Evolutionary conservation across 148 eudicot species (phyloP).

Genomic region (Pharnaceum exiguum): DNA sequence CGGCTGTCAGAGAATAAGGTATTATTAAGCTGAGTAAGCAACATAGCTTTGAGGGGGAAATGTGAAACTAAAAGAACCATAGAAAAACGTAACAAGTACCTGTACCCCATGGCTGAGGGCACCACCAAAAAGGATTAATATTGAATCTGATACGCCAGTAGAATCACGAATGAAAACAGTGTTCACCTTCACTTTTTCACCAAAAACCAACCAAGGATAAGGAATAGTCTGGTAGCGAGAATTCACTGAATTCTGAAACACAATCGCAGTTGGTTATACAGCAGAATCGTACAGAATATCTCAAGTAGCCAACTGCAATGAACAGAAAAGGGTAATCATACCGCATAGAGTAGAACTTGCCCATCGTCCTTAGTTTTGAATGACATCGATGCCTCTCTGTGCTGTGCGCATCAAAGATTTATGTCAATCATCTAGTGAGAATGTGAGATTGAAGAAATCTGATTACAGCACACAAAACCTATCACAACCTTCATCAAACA

Average conservation of each 20-base stretch:
- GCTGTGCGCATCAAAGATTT: conserved; percentile 45
- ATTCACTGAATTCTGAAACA: conserved; percentile 92
- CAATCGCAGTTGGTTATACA: not conserved
- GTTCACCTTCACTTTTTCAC: conserved; percentile 96
- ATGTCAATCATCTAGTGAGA: conserved; percentile 12
- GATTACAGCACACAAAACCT: conserved; percentile 22
- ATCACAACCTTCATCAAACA: no score
- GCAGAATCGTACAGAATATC: no score
- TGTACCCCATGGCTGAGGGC: conserved; percentile 55
- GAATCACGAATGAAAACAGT: conserved; percentile 95
- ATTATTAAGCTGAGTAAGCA: not conserved
- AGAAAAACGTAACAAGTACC: conserved; percentile 33
- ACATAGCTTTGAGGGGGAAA: not conserved
- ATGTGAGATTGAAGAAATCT: not conserved
- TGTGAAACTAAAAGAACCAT: not conserved
- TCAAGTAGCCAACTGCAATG: no score
- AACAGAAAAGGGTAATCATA: conserved; percentile 27
- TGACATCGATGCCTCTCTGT: conserved; percentile 97
- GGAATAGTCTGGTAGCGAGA: conserved; percentile 96
- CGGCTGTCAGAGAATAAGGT: conserved; percentile 36
- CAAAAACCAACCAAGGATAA: conserved; percentile 96
- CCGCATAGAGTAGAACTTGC: conserved; percentile 88
- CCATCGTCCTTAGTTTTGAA: conserved; percentile 99
- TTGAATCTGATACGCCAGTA: conserved; percentile 91
- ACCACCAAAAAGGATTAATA: conserved; percentile 92